A percentile compares a stretch with the other conserved stretches of the same genome.
phyloP scores from a whole-genome alignment of 352 stramenopile species.

The Phytophthora tubulina region DNA sequence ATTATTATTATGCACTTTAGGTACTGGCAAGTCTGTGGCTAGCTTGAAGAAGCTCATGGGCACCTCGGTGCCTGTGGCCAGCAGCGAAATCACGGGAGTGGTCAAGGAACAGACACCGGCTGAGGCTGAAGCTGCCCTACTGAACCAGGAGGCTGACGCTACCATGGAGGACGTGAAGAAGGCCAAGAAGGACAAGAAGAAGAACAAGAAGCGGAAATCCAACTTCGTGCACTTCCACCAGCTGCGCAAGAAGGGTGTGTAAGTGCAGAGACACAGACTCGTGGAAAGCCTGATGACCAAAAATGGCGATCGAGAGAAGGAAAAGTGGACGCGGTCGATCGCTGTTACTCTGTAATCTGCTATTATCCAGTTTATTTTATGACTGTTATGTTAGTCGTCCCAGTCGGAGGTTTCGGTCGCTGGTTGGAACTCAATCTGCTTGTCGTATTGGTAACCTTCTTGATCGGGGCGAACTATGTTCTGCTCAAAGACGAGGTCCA shows the following conservation, averaged over 20 bases:
- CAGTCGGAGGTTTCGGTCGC: conserved; percentile 64
- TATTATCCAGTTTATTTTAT: conserved; percentile 68
- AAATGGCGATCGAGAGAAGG: conserved; percentile 24
- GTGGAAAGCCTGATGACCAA: conserved; percentile 29
- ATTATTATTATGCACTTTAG: conserved; percentile 29
- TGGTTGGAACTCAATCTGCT: conserved; percentile 61
- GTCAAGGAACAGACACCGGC: conserved; percentile 43
- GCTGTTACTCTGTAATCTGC: conserved; percentile 54
- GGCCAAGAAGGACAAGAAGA: conserved; percentile 69
- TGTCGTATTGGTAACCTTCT: conserved; percentile 73
- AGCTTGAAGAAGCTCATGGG: conserved; percentile 83
- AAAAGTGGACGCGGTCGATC: conserved; percentile 28
- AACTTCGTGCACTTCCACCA: conserved; percentile 91
- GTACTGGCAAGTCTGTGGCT: conserved; percentile 62
- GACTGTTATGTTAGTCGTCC: conserved; percentile 58
- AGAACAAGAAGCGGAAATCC: conserved; percentile 72
- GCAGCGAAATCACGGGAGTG: conserved; percentile 55
- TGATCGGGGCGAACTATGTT: conserved; percentile 70
- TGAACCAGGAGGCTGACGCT: conserved; percentile 60
- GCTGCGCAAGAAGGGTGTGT: conserved; percentile 90
- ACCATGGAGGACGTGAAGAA: conserved; percentile 59
- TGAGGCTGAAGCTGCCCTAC: conserved; percentile 55
- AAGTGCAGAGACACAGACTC: conserved; percentile 31
- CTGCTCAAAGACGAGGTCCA: conserved; percentile 76
- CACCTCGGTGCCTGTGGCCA: conserved; percentile 53